Percentiles rank a stretch among this genome's conserved stretches.
These are phyloP conservation scores for Amanita fuliginea DNA, from an alignment of 768 basidiomycete species.

Conservation along the genomic window DNA sequence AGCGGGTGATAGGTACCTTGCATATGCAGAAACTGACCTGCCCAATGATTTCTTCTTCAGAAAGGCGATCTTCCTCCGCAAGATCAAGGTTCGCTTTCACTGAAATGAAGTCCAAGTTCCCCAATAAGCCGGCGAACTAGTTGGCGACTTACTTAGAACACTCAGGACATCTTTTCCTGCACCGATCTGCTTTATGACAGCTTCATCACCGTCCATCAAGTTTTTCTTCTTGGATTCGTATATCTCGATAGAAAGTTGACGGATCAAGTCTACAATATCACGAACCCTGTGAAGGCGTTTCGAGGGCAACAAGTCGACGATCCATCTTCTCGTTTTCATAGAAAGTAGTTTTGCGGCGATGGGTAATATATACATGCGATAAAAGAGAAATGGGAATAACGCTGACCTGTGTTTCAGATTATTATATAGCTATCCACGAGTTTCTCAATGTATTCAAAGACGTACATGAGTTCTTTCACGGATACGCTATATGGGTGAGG, in stretches of 20 bases:
- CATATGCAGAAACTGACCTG: conserved; percentile 12
- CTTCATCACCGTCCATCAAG: conserved; percentile 22
- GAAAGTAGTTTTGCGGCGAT: conserved; percentile 15
- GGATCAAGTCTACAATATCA: conserved; percentile 23
- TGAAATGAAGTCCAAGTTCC: conserved; percentile 7
- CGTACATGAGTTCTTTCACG: conserved; percentile 21
- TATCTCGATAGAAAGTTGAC: conserved; percentile 24
- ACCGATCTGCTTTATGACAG: conserved; percentile 19
- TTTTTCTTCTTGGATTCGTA: conserved; percentile 24
- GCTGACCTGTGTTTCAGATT: conserved; percentile 9
- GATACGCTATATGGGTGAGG: conserved; percentile 21
- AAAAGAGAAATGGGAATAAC: conserved; percentile 9
- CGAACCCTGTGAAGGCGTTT: conserved; percentile 19
- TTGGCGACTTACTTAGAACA: conserved; percentile 26
- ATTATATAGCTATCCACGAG: not conserved
- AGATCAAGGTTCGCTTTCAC: conserved; percentile 29
- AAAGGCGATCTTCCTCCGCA: conserved; percentile 18
- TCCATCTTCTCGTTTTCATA: conserved; percentile 19
- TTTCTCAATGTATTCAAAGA: not conserved
- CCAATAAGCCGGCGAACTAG: not conserved
- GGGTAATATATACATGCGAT: conserved; percentile 11
- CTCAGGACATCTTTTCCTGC: conserved; percentile 35
- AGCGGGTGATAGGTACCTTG: not conserved
- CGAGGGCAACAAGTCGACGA: conserved; percentile 23
- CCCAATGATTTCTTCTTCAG: conserved; percentile 26